These are phyloP conservation scores for Hawksworthiomyces lignivorus DNA, from an alignment of 2,329 filamentous ascomycete species.

Conservation along the genomic window DNA sequence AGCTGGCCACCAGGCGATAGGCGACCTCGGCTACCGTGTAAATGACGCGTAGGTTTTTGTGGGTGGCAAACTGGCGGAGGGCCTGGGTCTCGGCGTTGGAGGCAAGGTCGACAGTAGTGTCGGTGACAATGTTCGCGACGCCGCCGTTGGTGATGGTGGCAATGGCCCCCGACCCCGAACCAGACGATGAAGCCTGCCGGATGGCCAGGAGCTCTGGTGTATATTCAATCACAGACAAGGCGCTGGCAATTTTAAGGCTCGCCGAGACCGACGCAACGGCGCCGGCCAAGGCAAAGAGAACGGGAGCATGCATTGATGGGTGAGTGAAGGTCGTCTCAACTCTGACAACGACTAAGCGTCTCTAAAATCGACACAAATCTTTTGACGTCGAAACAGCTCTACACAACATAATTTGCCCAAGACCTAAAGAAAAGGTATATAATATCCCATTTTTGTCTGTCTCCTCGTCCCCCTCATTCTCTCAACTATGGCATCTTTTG, in stretches of 20 bases:
- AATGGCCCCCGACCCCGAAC: background rate
- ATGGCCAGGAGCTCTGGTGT: slow-evolving; percentile 17
- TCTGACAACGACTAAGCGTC: too few relatives aligned
- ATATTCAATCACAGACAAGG: slow-evolving; percentile 13
- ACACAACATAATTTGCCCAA: too few relatives aligned
- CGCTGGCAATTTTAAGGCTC: slow-evolving; percentile 11
- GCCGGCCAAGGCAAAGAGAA: too few relatives aligned
- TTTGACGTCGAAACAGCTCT: too few relatives aligned
- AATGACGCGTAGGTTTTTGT: slow-evolving; percentile 25
- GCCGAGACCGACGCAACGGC: background rate
- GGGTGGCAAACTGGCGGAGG: slow-evolving; percentile 22
- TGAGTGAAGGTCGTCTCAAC: too few relatives aligned
- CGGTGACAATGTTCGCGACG: slow-evolving; percentile 21
- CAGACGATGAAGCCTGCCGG: slow-evolving; percentile 14
- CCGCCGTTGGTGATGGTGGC: slow-evolving; percentile 23
- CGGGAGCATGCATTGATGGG: too few relatives aligned
- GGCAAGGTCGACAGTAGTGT: slow-evolving; percentile 22
- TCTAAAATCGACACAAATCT: too few relatives aligned
- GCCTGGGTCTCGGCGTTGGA: slow-evolving; percentile 29
- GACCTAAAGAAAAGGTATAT: too few relatives aligned
- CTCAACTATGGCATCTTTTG: too few relatives aligned
- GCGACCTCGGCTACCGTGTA: slow-evolving; percentile 25
- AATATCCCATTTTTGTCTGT: too few relatives aligned
- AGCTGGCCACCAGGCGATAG: slow-evolving; percentile 26
- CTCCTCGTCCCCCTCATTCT: too few relatives aligned